phyloP scores from a whole-genome alignment of 2,329 filamentous ascomycete genomes.

The Neopestalotiopsis rosae region DNA sequence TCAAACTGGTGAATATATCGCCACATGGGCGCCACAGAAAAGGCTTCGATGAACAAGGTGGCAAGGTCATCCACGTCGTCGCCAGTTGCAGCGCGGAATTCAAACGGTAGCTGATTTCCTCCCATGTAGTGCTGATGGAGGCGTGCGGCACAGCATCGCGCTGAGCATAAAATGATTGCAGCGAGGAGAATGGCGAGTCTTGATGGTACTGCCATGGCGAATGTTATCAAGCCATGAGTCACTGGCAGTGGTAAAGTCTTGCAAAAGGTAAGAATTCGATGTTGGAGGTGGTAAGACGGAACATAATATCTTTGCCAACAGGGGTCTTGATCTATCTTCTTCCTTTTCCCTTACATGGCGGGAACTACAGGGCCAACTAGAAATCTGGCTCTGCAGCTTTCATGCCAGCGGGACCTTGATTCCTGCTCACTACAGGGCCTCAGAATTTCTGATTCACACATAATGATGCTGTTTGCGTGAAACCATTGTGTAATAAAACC shows the following conservation, averaged over 20 bases:
- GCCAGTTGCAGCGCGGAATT: constrained; percentile 9
- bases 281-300: not conserved
- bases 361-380: no score
- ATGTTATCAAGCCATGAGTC: not conserved
- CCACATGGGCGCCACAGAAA: not conserved
- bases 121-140: not conserved
- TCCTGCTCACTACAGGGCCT: no score
- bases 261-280: not conserved
- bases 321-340: no score
- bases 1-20: constrained; percentile 7
- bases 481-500: no score
- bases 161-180: not conserved
- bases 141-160: not conserved
- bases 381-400: no score
- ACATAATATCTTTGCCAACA: not conserved
- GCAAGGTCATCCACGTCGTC: not conserved
- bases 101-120: not conserved
- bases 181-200: not conserved
- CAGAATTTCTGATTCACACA: no score
- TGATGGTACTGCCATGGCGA: not conserved
- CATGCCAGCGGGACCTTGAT: no score
- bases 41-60: constrained; percentile 12
- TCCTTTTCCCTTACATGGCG: no score
- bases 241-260: not conserved
- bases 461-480: no score